Conservation (phyloP, 495 filamentous ascomycete species). For the Rhypophila decipiens region DNA sequence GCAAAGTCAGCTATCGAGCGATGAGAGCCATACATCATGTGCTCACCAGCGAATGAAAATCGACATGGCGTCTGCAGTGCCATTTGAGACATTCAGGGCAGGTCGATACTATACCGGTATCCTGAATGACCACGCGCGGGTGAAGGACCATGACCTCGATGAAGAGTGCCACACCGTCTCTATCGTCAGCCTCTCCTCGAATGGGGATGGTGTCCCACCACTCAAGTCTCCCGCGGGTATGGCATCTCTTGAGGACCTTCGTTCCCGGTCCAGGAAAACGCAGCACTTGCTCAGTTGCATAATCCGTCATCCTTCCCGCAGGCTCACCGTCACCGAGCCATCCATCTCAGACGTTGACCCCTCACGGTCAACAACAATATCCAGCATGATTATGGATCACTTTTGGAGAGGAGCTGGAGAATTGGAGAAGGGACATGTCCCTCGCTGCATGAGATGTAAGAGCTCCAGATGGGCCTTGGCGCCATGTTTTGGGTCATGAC, state of each 20-base stretch:
- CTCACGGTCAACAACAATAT: background rate
- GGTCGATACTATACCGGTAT: background rate
- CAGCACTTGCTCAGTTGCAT: background rate
- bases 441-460: background rate
- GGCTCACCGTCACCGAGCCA: background rate
- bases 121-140: background rate
- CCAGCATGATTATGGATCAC: background rate
- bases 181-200: background rate
- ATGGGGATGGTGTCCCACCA: background rate
- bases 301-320: background rate
- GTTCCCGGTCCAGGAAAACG: background rate
- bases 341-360: background rate
- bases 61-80: background rate
- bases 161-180: background rate
- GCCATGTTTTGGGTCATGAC: background rate
- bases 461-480: background rate
- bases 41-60: constrained; percentile 9
- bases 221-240: background rate
- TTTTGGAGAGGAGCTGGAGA: background rate
- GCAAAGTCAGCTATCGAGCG: constrained; percentile 14
- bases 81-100: background rate
- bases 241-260: background rate
- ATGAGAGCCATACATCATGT: constrained; percentile 14
- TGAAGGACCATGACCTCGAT: background rate
- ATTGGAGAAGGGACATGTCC: background rate